Percentiles rank a stretch among this genome's conserved stretches.
These are phyloP conservation scores for Candida ulmi DNA, from an alignment of 805 yeast genomes.

Conservation along the genomic window DNA sequence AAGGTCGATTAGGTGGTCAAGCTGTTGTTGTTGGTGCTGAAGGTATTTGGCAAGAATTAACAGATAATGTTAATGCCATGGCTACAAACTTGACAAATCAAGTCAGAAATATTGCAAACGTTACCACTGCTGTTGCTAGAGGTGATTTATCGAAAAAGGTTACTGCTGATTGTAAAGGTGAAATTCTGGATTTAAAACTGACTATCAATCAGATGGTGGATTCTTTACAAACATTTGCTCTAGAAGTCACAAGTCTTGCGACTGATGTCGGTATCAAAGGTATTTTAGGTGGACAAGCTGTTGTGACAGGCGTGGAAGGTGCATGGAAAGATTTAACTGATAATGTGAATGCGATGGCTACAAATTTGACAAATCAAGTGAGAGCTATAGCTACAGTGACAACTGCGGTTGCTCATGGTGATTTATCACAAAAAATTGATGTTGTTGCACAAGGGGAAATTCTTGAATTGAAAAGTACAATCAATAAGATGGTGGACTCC, in stretches of 20 bases:
- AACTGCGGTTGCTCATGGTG: slow-evolving; percentile 92
- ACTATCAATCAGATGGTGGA: slow-evolving; percentile 94
- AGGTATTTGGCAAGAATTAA: slow-evolving; percentile 86
- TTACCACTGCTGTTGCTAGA: slow-evolving; percentile 84
- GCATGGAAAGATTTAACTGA: slow-evolving; percentile 89
- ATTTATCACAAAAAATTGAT: slow-evolving; percentile 80
- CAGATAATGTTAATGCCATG: slow-evolving; percentile 89
- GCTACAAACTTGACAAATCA: slow-evolving; percentile 86
- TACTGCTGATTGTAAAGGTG: slow-evolving; percentile 88
- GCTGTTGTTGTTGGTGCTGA: slow-evolving; percentile 87
- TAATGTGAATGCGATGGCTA: slow-evolving; percentile 90
- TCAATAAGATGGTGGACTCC: slow-evolving; percentile 90
- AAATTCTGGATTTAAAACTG: slow-evolving; percentile 75
- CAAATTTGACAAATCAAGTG: slow-evolving; percentile 85
- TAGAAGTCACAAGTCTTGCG: slow-evolving; percentile 88
- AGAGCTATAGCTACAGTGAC: slow-evolving; percentile 91
- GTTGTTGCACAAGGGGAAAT: slow-evolving; percentile 92
- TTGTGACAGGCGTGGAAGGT: slow-evolving; percentile 86
- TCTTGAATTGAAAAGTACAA: slow-evolving; percentile 76
- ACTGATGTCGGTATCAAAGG: slow-evolving; percentile 93
- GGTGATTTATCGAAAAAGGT: slow-evolving; percentile 84
- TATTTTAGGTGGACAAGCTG: slow-evolving; percentile 87
- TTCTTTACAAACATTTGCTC: slow-evolving; percentile 79
- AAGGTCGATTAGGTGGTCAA: slow-evolving; percentile 86
- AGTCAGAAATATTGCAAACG: slow-evolving; percentile 84